Conservation (phyloP, 176 grass and related monocot genomes). For the Rhynchospora breviuscula region DNA sequence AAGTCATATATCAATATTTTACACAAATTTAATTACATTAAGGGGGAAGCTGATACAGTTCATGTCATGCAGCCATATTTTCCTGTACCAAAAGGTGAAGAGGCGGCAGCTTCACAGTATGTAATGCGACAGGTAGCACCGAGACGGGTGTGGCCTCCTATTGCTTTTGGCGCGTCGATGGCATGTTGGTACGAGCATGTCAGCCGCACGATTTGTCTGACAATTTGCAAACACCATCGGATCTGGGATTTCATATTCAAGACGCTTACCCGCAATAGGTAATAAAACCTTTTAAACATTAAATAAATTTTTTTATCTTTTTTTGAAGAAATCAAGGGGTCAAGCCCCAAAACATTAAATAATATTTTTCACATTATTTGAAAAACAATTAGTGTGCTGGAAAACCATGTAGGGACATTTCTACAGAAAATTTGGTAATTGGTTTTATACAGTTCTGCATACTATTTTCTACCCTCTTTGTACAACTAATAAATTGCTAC, state of each 20-base stretch:
- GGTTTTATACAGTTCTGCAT: neutral
- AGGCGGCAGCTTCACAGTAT: conserved; percentile 53
- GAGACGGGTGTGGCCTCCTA: conserved; percentile 86
- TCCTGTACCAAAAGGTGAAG: conserved; percentile 58
- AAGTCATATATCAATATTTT: too few species aligned
- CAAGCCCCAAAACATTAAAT: neutral
- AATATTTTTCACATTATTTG: neutral
- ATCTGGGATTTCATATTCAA: conserved; percentile 69
- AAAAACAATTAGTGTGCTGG: neutral
- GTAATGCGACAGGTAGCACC: conserved; percentile 77
- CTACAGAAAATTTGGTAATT: neutral
- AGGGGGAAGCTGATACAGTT: neutral
- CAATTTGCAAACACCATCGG: conserved; percentile 83
- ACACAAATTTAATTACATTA: neutral
- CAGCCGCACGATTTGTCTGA: conserved; percentile 89
- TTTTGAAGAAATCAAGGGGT: too few species aligned
- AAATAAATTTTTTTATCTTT: neutral
- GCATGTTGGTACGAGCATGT: conserved; percentile 99
- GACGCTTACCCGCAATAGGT: conserved; percentile 71
- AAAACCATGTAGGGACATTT: neutral
- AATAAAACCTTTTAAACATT: neutral
- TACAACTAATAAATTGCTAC: neutral
- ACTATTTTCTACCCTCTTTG: neutral
- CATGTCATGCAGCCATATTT: conserved; percentile 53
- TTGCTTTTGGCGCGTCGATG: conserved; percentile 90